Conservation (phyloP, 306 rosid genomes). For the Fragaria vesca region DNA sequence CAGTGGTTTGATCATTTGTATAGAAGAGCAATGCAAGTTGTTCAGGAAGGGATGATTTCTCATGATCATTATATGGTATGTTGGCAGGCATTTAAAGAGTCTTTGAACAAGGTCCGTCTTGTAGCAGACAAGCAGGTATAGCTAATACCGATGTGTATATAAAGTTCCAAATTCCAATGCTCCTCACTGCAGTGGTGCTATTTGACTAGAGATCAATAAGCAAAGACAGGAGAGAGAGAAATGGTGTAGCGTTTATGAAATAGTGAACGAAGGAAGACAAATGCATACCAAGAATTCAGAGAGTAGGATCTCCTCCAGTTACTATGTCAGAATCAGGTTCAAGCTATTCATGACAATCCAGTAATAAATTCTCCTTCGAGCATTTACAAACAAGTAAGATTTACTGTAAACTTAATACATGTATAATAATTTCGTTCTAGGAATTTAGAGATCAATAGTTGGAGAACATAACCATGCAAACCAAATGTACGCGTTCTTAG, state of each 20-base stretch:
- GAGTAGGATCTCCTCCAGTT: background rate
- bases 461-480: background rate
- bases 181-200: background rate
- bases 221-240: background rate
- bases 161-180: background rate
- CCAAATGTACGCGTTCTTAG: background rate
- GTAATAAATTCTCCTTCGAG: background rate
- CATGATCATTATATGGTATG: constrained; percentile 81
- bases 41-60: constrained; percentile 85
- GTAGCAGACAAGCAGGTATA: constrained; percentile 63
- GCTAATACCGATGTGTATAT: constrained; percentile 25
- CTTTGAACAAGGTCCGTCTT: constrained; percentile 79
- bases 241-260: background rate
- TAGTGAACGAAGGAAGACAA: background rate
- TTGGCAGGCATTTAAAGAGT: constrained; percentile 89
- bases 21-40: constrained; percentile 85
- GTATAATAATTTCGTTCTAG: background rate
- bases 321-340: background rate
- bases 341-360: constrained; percentile 8
- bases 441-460: constrained; percentile 5
- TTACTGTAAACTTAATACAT: background rate
- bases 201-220: background rate
- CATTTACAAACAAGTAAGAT: background rate
- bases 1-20: constrained; percentile 94
- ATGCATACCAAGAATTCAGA: background rate